These are phyloP conservation scores for Macrolepiota albuminosa DNA, from an alignment of 768 basidiomycete genomes.

Conservation along the genomic window DNA sequence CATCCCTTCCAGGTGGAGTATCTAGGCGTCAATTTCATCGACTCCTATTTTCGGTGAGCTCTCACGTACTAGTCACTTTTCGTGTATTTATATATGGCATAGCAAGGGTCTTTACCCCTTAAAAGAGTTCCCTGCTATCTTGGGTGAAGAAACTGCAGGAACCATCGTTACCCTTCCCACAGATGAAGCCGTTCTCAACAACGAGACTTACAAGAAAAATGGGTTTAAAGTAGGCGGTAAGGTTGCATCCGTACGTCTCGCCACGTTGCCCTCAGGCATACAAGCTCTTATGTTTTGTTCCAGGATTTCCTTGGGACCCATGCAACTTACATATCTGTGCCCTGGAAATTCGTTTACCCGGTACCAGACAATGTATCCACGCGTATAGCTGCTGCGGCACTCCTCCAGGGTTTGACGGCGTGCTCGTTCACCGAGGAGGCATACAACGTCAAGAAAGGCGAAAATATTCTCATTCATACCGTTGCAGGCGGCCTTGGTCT, in stretches of 20 bases:
- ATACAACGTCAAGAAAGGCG: conserved; percentile 75
- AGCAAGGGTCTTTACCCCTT: conserved; percentile 64
- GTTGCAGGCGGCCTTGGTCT: conserved; percentile 87
- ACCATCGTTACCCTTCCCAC: conserved; percentile 70
- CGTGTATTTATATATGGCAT: background rate
- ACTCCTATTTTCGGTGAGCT: conserved; percentile 69
- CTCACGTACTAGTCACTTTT: background rate
- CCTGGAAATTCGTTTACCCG: conserved; percentile 55
- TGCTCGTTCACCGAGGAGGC: conserved; percentile 77
- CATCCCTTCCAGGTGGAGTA: conserved; percentile 51
- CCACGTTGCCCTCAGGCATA: background rate
- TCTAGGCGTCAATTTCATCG: conserved; percentile 83
- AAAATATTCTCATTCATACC: conserved; percentile 82
- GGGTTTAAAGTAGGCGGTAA: conserved; percentile 63
- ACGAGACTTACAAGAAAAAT: conserved; percentile 59
- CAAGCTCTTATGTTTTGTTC: background rate
- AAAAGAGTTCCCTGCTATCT: conserved; percentile 51
- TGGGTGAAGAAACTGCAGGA: conserved; percentile 81
- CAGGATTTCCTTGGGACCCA: conserved; percentile 50
- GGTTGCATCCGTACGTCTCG: conserved; percentile 56
- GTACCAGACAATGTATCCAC: conserved; percentile 60
- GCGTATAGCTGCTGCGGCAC: conserved; percentile 57
- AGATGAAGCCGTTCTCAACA: conserved; percentile 51
- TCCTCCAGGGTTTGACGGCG: conserved; percentile 77
- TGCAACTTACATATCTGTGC: conserved; percentile 68